These are phyloP conservation scores for Psilocybe mexicana DNA, from an alignment of 1,284 basidiomycete species.

Conservation along the genomic window DNA sequence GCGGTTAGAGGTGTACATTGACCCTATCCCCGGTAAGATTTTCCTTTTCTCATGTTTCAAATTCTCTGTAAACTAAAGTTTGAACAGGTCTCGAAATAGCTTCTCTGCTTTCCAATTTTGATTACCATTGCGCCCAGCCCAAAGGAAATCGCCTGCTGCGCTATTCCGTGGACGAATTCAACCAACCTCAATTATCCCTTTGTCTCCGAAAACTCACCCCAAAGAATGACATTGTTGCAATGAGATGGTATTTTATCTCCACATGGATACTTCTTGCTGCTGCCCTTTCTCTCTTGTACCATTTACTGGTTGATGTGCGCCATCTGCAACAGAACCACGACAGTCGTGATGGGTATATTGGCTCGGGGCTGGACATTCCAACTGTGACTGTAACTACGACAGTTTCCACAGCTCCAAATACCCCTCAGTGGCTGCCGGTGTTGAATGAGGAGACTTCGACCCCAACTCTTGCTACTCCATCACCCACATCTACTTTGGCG, in stretches of 20 bases:
- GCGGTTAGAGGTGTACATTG: conserved; percentile 60
- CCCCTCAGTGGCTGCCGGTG: conserved; percentile 11
- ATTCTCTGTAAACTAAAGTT: conserved; percentile 10
- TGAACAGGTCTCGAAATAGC: conserved; percentile 41
- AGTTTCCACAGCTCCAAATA: conserved; percentile 24
- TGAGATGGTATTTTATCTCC: conserved; percentile 27
- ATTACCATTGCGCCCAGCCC: conserved; percentile 38
- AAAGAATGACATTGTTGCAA: conserved; percentile 13
- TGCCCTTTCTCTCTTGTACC: conserved; percentile 34
- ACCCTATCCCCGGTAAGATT: conserved; percentile 49
- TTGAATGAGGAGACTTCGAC: background rate
- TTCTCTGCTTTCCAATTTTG: conserved; percentile 48
- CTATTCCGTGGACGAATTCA: conserved; percentile 55
- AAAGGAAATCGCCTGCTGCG: conserved; percentile 48
- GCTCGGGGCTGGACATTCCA: conserved; percentile 23
- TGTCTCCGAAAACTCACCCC: conserved; percentile 27
- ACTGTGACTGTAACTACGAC: conserved; percentile 43
- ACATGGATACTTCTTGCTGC: conserved; percentile 35
- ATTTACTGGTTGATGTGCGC: conserved; percentile 39
- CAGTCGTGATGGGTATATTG: conserved; percentile 20
- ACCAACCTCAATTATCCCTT: conserved; percentile 53
- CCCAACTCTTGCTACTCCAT: background rate
- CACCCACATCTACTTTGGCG: background rate
- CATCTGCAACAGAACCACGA: conserved; percentile 38
- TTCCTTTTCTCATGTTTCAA: conserved; percentile 10